Conservation (phyloP, 2,329 filamentous ascomycete species). For the Lizonia empirigonia region DNA sequence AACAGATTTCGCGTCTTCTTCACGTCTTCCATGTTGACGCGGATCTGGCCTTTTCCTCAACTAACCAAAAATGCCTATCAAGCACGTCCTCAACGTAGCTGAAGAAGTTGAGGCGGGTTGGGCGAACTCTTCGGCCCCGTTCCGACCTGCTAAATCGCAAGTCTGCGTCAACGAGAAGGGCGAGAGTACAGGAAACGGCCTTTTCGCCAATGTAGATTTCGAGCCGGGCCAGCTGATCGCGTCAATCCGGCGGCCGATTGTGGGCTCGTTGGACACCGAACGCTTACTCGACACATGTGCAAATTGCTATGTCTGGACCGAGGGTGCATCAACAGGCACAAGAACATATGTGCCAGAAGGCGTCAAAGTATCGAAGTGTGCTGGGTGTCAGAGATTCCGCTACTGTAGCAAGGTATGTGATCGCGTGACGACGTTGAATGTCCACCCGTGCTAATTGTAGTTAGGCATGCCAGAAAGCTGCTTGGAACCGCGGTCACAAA, state of each 20-base stretch:
- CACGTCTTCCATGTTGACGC: background rate
- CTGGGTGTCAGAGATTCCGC: slow-evolving; percentile 61
- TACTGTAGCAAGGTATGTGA: slow-evolving; percentile 64
- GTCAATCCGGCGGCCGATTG: slow-evolving; percentile 57
- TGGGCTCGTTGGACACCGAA: slow-evolving; percentile 60
- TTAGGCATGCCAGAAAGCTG: slow-evolving; percentile 63
- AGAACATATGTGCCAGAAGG: slow-evolving; percentile 42
- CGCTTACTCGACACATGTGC: slow-evolving; percentile 62
- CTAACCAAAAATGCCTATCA: slow-evolving; percentile 5
- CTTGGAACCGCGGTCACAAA: slow-evolving; percentile 66
- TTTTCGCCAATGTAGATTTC: slow-evolving; percentile 60
- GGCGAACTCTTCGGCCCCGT: slow-evolving; percentile 19
- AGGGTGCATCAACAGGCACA: slow-evolving; percentile 38
- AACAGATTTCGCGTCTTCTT: slow-evolving; percentile 2
- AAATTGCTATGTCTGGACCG: slow-evolving; percentile 59
- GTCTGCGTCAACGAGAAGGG: slow-evolving; percentile 29
- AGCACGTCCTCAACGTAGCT: slow-evolving; percentile 16
- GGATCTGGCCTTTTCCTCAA: slow-evolving; percentile 3
- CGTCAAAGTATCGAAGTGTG: slow-evolving; percentile 58
- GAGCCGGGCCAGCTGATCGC: slow-evolving; percentile 57
- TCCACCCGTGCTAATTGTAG: slow-evolving; percentile 12
- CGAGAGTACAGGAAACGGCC: slow-evolving; percentile 55
- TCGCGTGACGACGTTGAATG: background rate
- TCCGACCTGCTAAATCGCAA: slow-evolving; percentile 30
- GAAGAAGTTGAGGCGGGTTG: slow-evolving; percentile 13